Evolutionary conservation across 345 rosid genomes (phyloP).

Genomic region (Sapria himalayana): DNA sequence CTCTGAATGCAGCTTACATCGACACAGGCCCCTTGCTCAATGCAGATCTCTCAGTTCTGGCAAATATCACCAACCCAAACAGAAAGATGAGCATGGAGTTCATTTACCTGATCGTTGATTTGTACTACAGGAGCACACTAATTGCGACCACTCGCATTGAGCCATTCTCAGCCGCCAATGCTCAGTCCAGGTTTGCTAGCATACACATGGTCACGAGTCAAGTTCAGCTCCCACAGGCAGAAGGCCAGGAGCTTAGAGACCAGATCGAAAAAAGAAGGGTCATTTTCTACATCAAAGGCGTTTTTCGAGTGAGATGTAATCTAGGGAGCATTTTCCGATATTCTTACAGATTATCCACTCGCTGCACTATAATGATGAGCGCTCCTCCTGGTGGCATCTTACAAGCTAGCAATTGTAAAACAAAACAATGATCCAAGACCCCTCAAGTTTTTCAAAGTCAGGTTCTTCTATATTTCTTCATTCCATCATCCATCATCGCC

Average conservation of each 20-base stretch:
- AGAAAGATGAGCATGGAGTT: constrained; percentile 52
- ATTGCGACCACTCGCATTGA: constrained; percentile 48
- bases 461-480: too few species aligned
- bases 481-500: too few species aligned
- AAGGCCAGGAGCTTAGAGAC: constrained; percentile 23
- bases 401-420: constrained; percentile 33
- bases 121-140: constrained; percentile 33
- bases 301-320: constrained; percentile 42
- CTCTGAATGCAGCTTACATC: constrained; percentile 53
- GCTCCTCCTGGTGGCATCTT: constrained; percentile 60
- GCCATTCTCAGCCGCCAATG: constrained; percentile 40
- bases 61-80: constrained; percentile 82
- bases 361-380: constrained; percentile 30
- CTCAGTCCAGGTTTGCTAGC: constrained; percentile 19
- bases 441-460: too few species aligned
- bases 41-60: constrained; percentile 43
- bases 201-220: constrained; percentile 56
- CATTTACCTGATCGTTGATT: constrained; percentile 39
- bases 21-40: constrained; percentile 47
- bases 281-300: constrained; percentile 33
- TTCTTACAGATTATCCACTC: constrained; percentile 47
- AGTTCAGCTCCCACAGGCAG: constrained; percentile 32
- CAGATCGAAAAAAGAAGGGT: constrained; percentile 36
- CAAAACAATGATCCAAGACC: constrained; percentile 28
- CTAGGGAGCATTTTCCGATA: constrained; percentile 44